Evolutionary conservation across 2,329 filamentous ascomycete genomes (phyloP), one percentile per base, ranked within the genome.

Genomic region (Lachnellula hyalina): DNA sequence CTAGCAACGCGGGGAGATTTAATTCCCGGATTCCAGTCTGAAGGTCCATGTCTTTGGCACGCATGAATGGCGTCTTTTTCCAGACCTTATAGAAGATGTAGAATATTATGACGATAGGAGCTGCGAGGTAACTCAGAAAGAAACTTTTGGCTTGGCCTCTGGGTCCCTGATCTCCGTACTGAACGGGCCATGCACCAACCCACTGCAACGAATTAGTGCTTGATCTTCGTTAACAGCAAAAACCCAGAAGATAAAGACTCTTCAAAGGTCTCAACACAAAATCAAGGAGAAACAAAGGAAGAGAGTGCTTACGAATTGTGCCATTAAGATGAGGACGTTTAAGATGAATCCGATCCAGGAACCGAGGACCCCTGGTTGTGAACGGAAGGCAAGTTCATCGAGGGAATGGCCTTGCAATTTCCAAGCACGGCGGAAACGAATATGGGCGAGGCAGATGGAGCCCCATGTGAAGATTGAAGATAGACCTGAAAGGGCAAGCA

Each of bases 361-460:
- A 9, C 92, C 93, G 9, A 80, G 63, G 8, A 94, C 75, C 57
- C 93, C 93, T 4, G 88, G 82, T 68, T 95, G 89, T 0, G 89
- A 89, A 36, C 74, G 77, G 75, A 94, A 96, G 6, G 92, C 87
- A 5, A 97, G 79, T 64, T 96, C 89, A 53, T 84, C 77, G 36
- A 92, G 75, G n/a, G 75, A 78, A 68, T 86, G 86, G 45, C 87
- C 88, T 58, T 85, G 82, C 12, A 74, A 67, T 45, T 76, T 77
- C 90, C 90, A 96, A n/a, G 85, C 89, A 25, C 75, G 74, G 60
- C 92, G 89, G 80, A 96, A 96, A 53, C 91, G 90, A 67, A 96
- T 95, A 72, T 96, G 92, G 23, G 87, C 83, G n/a, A 95, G 74
- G 71, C 90, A 96, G 70, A 96, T 93, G 61, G 88, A 88, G 53